phyloP scores from a whole-genome alignment of 1,139 yeast species.

The Kurtzmaniella natalensis region DNA sequence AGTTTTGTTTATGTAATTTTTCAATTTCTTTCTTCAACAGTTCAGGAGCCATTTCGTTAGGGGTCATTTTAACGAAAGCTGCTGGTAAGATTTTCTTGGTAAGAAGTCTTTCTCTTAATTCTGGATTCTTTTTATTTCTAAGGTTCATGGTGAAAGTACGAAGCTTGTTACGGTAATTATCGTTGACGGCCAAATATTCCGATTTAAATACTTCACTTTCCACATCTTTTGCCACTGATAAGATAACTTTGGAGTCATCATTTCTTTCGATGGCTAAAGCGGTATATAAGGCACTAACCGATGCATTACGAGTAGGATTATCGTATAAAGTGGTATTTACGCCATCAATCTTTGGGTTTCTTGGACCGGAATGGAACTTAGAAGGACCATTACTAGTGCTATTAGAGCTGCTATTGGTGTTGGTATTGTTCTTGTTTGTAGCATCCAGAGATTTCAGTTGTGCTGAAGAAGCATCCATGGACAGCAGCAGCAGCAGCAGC shows the following conservation, averaged over 20 bases:
- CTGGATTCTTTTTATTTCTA: constrained; percentile 86
- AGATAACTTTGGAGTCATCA: constrained; percentile 47
- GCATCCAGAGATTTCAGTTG: too few relatives aligned
- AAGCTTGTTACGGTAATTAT: constrained; percentile 71
- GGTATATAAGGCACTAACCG: constrained; percentile 78
- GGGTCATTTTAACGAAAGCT: constrained; percentile 72
- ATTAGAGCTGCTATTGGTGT: neutral
- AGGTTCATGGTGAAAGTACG: constrained; percentile 81
- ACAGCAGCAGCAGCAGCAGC: constrained; percentile 5
- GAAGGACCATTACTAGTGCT: constrained; percentile 4
- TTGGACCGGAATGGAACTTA: constrained; percentile 40
- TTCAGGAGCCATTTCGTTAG: constrained; percentile 94
- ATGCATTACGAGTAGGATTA: constrained; percentile 78
- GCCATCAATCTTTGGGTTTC: constrained; percentile 81
- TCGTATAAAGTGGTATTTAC: constrained; percentile 65
- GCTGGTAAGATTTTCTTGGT: constrained; percentile 61
- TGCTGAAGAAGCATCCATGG: constrained; percentile 13
- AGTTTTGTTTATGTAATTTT: constrained; percentile 78
- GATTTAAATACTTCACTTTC: constrained; percentile 65
- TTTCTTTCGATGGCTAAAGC: constrained; percentile 82
- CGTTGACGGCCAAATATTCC: constrained; percentile 53
- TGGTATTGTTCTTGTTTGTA: too few relatives aligned
- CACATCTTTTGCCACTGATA: constrained; percentile 63
- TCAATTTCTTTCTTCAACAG: constrained; percentile 79
- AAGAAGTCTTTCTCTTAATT: constrained; percentile 65